These are phyloP conservation scores for Trichoderma cornu-damae DNA, from an alignment of 2,329 filamentous ascomycete genomes.

Conservation along the genomic window DNA sequence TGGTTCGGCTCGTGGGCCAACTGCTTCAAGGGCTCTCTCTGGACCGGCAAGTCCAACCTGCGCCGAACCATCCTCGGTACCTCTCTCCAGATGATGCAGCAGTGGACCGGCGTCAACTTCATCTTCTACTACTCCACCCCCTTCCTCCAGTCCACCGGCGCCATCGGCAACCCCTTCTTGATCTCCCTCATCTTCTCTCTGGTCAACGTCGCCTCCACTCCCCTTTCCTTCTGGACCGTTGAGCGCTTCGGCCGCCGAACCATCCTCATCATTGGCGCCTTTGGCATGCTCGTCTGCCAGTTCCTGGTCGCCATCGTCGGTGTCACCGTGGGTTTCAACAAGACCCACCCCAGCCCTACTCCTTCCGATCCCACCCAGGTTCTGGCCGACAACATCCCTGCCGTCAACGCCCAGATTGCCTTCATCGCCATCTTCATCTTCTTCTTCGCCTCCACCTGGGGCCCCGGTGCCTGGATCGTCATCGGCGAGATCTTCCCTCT, in stretches of 20 bases:
- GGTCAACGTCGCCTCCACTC: slow-evolving; percentile 82
- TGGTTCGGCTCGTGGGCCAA: slow-evolving; percentile 65
- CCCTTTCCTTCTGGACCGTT: slow-evolving; percentile 80
- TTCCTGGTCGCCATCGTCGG: slow-evolving; percentile 79
- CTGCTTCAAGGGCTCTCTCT: slow-evolving; percentile 62
- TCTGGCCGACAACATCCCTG: slow-evolving; percentile 50
- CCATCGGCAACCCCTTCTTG: slow-evolving; percentile 72
- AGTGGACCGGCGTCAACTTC: slow-evolving; percentile 86
- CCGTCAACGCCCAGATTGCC: slow-evolving; percentile 67
- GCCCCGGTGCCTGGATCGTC: slow-evolving; percentile 72
- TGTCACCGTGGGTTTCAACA: slow-evolving; percentile 53
- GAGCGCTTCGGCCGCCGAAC: slow-evolving; percentile 76
- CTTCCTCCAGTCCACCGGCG: slow-evolving; percentile 74
- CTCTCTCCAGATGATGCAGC: slow-evolving; percentile 75
- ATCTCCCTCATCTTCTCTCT: slow-evolving; percentile 82
- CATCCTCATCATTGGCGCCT: slow-evolving; percentile 71
- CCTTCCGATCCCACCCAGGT: slow-evolving; percentile 36
- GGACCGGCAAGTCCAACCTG: slow-evolving; percentile 59
- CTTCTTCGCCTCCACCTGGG: slow-evolving; percentile 88
- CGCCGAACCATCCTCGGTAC: slow-evolving; percentile 67
- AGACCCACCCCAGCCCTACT: slow-evolving; percentile 43
- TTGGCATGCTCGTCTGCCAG: slow-evolving; percentile 80
- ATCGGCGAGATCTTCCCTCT: slow-evolving; percentile 90
- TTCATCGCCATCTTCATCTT: slow-evolving; percentile 93
- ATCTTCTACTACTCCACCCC: slow-evolving; percentile 84